Conservation (phyloP, 2,329 filamentous ascomycete species). For the Pyrenophora teres region DNA sequence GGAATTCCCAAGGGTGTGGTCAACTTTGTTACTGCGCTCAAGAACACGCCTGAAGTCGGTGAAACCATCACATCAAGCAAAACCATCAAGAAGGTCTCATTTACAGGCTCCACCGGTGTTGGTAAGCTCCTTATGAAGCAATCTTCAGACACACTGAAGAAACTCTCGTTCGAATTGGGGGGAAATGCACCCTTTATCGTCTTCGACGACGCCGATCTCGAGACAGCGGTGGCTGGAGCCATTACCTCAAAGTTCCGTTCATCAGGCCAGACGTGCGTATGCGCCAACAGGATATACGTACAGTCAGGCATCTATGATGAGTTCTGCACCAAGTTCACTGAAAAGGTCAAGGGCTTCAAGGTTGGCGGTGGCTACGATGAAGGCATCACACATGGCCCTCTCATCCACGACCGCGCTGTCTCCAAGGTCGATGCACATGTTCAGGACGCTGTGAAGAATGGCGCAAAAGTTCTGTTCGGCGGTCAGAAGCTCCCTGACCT, state of each 20-base stretch:
- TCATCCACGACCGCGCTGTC: constrained; percentile 80
- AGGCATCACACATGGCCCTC: constrained; percentile 75
- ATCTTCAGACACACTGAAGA: constrained; percentile 80
- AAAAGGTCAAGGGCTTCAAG: constrained; percentile 73
- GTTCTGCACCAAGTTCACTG: constrained; percentile 71
- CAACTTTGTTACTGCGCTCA: constrained; percentile 80
- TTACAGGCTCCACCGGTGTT: constrained; percentile 76
- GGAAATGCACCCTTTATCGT: constrained; percentile 97
- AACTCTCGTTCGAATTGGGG: constrained; percentile 86
- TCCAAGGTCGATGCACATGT: constrained; percentile 46
- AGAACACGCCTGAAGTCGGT: constrained; percentile 82
- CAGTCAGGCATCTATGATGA: constrained; percentile 78
- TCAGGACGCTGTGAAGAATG: constrained; percentile 41
- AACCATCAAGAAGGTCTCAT: constrained; percentile 85
- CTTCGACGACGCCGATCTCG: constrained; percentile 92
- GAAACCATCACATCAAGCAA: constrained; percentile 75
- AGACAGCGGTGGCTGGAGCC: constrained; percentile 80
- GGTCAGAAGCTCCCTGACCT: constrained; percentile 75
- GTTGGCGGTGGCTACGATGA: constrained; percentile 75
- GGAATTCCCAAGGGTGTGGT: constrained; percentile 90
- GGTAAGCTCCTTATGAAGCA: constrained; percentile 87
- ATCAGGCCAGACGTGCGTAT: constrained; percentile 92
- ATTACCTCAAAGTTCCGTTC: constrained; percentile 90
- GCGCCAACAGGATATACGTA: constrained; percentile 76
- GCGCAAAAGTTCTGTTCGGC: constrained; percentile 43